Conservation (phyloP, 768 basidiomycete genomes). For the Tylopilus intermedius region DNA sequence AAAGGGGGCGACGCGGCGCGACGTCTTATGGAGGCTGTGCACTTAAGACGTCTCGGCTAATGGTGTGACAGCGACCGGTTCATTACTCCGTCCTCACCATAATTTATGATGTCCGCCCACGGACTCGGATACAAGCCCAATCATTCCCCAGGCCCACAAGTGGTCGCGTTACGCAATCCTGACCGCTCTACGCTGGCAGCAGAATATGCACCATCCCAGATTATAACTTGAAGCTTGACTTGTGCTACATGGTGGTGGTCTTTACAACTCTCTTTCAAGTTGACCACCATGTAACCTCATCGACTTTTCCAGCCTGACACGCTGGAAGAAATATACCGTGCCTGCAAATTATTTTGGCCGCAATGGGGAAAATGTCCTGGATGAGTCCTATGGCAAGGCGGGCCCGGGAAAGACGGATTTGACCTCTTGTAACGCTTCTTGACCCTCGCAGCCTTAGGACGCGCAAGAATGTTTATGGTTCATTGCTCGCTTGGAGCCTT, state of each 20-base stretch:
- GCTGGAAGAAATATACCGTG: not conserved
- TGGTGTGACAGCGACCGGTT: no score
- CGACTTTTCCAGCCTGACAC: not conserved
- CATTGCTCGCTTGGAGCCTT: not conserved
- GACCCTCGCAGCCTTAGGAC: not conserved
- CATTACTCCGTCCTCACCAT: no score
- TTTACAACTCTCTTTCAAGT: no score
- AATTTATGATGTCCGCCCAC: no score
- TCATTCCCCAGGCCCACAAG: no score
- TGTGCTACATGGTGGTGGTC: not conserved
- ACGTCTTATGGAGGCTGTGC: no score
- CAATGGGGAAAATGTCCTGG: not conserved
- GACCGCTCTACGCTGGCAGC: not conserved
- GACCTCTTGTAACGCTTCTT: constrained; percentile 8
- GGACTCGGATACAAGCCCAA: no score
- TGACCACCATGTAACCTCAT: not conserved
- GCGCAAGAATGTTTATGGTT: not conserved
- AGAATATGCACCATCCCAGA: not conserved
- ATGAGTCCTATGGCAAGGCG: constrained; percentile 34
- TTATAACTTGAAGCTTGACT: not conserved
- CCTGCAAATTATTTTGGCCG: constrained; percentile 9
- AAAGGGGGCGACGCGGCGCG: no score
- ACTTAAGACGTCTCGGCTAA: no score
- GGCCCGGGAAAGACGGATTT: constrained; percentile 29
- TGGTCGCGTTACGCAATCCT: not conserved